Base-by-base conservation (phyloP, 768 basidiomycete genomes). In the Amanita subjunquillea region DNA sequence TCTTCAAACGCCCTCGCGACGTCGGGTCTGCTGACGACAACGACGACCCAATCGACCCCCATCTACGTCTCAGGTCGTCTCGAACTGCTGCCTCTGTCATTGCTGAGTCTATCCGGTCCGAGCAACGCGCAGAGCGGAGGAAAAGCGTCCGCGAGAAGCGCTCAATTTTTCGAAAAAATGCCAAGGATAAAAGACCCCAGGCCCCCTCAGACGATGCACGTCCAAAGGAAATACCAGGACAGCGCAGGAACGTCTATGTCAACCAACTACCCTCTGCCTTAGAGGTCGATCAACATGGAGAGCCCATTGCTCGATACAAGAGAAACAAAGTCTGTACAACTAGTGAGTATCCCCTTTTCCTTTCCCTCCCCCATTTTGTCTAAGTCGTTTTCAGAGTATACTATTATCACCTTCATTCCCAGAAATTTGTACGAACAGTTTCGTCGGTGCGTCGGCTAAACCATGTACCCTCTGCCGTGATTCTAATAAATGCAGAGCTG, bases 381-480 rank as follows among this genome's bases (percentile, higher is more conserved):
- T 27, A 56, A 55, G 51, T 48, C 23, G 1, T 2, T 6, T 23
- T 6, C 62, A 92, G 91, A 94, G 68, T 98, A 97, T 69, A 95
- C 92, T 25, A 65, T 90, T 45, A 46, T 96, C 47, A 89, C 91
- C 0, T 98, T 97, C 63, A 59, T 98, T 41, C 94, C 94, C 8
- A 93, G 90, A 77, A 96, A 97, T 65, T 68, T 98, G 57, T 90
- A 83, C 58, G 92, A 97, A 67, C 95, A 99, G 63, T 99, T 98
- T 64, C 77, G 90, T 56, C 78, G 94, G 85, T 85, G 56, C 58
- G 79, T 61, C 29, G n/a, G 46, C 47, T 37, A 25, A 29, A 51
- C 22, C 8, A 3, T 39, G 32, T 47, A 12, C 17, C 6, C 8
- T 25, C 42, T 13, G 42, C 9, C 54, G 6, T 34, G 41, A 57